Percentiles rank a stretch among this genome's conserved stretches.
phyloP scores from a whole-genome alignment of 225 moss, liverwort and hornwort genomes.

The Lunularia cruciata region DNA sequence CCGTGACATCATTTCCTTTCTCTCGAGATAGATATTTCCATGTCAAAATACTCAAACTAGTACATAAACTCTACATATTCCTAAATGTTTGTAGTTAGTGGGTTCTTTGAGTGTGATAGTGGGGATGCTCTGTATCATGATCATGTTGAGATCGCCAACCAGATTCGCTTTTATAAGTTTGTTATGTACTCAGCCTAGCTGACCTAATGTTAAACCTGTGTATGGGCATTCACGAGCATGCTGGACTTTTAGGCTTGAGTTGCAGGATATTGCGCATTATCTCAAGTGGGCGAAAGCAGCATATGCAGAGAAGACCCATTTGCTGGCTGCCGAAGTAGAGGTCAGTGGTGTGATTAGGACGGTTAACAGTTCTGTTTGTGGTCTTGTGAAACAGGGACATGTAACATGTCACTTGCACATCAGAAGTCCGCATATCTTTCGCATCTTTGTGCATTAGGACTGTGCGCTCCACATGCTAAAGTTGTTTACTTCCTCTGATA shows the following conservation, averaged over 20 bases:
- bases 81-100: no score
- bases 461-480: no score
- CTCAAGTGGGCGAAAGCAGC: conserved; percentile 70
- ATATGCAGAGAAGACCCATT: conserved; percentile 46
- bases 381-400: no score
- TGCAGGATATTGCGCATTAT: conserved; percentile 68
- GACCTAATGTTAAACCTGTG: neutral
- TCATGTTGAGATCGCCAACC: neutral
- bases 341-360: conserved; percentile 28
- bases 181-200: neutral
- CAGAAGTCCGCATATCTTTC: no score
- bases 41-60: neutral
- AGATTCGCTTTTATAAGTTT: neutral
- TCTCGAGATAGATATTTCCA: neutral
- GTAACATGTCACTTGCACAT: no score
- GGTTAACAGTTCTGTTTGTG: neutral
- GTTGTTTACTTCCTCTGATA: no score
- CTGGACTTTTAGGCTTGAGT: conserved; percentile 52
- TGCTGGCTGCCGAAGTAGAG: conserved; percentile 56
- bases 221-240: no score
- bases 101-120: no score
- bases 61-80: no score
- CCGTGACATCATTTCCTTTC: neutral
- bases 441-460: no score
- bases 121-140: no score